A percentile compares a stretch with the other conserved stretches of the same genome.
Conservation (phyloP, 2,329 filamentous ascomycete species). For the Colletotrichum somersetense region DNA sequence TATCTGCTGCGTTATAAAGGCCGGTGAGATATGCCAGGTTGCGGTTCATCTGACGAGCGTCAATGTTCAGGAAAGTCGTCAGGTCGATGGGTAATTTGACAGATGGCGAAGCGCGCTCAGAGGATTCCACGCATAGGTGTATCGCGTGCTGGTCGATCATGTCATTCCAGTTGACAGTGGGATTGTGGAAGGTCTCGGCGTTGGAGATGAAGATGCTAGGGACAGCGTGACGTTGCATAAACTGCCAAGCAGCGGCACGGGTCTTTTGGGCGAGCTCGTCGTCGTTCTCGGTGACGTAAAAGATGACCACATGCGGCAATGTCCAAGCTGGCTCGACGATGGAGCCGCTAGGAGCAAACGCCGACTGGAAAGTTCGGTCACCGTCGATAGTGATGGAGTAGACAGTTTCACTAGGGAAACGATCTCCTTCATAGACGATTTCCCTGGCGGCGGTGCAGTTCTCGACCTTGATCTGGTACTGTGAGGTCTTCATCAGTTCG, state of each 20-base stretch:
- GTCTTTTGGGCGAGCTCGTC: constrained; percentile 53
- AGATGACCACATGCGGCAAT: constrained; percentile 63
- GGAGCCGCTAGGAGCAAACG: constrained; percentile 52
- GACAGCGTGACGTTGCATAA: constrained; percentile 61
- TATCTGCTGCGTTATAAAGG: constrained; percentile 46
- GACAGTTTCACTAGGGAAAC: constrained; percentile 47
- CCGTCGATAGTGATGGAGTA: constrained; percentile 57
- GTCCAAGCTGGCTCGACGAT: constrained; percentile 59
- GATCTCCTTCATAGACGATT: constrained; percentile 45
- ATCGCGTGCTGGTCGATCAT: constrained; percentile 58
- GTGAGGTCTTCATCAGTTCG: constrained; percentile 64
- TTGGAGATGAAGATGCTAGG: constrained; percentile 64
- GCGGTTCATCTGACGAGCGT: constrained; percentile 66
- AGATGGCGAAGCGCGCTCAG: constrained; percentile 51
- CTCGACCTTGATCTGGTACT: constrained; percentile 64
- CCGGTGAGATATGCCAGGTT: constrained; percentile 64
- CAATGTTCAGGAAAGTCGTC: constrained; percentile 62
- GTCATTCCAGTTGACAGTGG: constrained; percentile 51
- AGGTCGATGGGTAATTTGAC: constrained; percentile 62
- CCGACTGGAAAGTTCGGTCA: constrained; percentile 53
- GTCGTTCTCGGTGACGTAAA: constrained; percentile 61
- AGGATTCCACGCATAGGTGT: constrained; percentile 61
- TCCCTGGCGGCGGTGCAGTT: constrained; percentile 58
- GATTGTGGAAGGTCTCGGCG: constrained; percentile 53
- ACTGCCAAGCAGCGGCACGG: constrained; percentile 58